These are phyloP conservation scores for Arthromyces matolae DNA, from an alignment of 768 basidiomycete species.

Conservation along the genomic window DNA sequence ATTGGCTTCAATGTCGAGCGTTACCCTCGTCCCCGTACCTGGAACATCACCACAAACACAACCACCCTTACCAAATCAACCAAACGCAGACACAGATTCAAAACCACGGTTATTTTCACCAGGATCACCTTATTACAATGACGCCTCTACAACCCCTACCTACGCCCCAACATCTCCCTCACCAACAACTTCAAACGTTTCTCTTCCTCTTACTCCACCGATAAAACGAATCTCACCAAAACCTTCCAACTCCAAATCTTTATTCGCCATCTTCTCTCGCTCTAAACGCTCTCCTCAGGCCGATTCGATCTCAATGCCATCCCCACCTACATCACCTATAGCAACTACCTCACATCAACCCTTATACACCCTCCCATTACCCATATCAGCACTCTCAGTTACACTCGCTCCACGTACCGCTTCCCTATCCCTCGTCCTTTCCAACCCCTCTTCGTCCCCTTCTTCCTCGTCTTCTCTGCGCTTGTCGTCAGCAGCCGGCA, in stretches of 20 bases:
- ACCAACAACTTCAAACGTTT: constrained; percentile 3
- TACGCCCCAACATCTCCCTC: constrained; percentile 1
- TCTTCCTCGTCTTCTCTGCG: too few relatives aligned
- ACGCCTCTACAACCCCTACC: not conserved
- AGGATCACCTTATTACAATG: not conserved
- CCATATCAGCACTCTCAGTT: not conserved
- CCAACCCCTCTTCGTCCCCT: too few relatives aligned
- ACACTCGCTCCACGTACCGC: not conserved
- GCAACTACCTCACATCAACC: too few relatives aligned
- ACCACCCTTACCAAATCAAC: not conserved
- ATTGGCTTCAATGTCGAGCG: too few relatives aligned
- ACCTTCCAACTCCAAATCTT: not conserved
- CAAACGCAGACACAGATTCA: not conserved
- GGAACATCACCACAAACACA: too few relatives aligned
- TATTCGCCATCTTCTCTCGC: constrained; percentile 9
- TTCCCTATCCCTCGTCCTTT: too few relatives aligned
- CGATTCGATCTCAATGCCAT: too few relatives aligned
- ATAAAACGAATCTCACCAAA: not conserved
- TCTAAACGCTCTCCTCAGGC: constrained; percentile 6
- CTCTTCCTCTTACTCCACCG: not conserved
- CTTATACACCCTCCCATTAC: constrained; percentile 1
- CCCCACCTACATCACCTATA: too few relatives aligned
- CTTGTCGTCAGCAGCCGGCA: too few relatives aligned
- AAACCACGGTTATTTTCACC: not conserved
- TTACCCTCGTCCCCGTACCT: too few relatives aligned